A percentile compares a stretch with the other conserved stretches of the same genome.
These are phyloP conservation scores for Cardiospermum halicacabum DNA, from an alignment of 345 rosid species.

Conservation along the genomic window DNA sequence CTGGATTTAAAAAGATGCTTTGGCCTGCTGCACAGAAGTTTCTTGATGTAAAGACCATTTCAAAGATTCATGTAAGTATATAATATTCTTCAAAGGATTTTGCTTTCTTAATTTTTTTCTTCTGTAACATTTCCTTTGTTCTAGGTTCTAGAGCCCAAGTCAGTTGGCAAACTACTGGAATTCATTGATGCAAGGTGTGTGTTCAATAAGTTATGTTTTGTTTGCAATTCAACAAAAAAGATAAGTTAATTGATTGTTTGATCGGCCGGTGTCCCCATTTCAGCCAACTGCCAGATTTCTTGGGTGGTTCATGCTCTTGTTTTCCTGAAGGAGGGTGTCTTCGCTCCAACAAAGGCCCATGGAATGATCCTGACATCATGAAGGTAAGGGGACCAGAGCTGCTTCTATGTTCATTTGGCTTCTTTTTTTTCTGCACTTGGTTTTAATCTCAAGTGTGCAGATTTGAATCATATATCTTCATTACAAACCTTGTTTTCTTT, in stretches of 20 bases:
- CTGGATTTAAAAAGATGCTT: slow-evolving; percentile 92
- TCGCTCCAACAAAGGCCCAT: slow-evolving; percentile 90
- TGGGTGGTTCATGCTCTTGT: slow-evolving; percentile 93
- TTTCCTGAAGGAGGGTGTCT: slow-evolving; percentile 82
- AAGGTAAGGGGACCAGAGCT: slow-evolving; percentile 47
- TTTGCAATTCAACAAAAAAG: not conserved
- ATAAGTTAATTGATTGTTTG: not conserved
- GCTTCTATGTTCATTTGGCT: not conserved
- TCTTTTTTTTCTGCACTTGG: slow-evolving; percentile 10
- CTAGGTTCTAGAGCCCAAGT: slow-evolving; percentile 88
- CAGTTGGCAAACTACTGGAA: slow-evolving; percentile 66
- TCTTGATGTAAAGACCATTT: slow-evolving; percentile 78
- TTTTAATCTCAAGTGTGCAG: slow-evolving; percentile 13
- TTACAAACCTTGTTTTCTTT: slow-evolving; percentile 17
- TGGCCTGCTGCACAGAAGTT: slow-evolving; percentile 99
- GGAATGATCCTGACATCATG: slow-evolving; percentile 88
- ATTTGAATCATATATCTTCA: slow-evolving; percentile 11
- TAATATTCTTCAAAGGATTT: slow-evolving; percentile 16
- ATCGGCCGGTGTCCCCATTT: slow-evolving; percentile 12
- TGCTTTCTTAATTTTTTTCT: slow-evolving; percentile 7
- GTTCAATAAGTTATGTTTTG: slow-evolving; percentile 9
- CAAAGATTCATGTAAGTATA: slow-evolving; percentile 71
- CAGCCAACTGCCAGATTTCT: slow-evolving; percentile 95
- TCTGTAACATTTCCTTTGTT: slow-evolving; percentile 19
- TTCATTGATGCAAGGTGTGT: slow-evolving; percentile 74